phyloP scores from a whole-genome alignment of 164 flowering plant genomes.

The Euptelea pleiosperma region DNA sequence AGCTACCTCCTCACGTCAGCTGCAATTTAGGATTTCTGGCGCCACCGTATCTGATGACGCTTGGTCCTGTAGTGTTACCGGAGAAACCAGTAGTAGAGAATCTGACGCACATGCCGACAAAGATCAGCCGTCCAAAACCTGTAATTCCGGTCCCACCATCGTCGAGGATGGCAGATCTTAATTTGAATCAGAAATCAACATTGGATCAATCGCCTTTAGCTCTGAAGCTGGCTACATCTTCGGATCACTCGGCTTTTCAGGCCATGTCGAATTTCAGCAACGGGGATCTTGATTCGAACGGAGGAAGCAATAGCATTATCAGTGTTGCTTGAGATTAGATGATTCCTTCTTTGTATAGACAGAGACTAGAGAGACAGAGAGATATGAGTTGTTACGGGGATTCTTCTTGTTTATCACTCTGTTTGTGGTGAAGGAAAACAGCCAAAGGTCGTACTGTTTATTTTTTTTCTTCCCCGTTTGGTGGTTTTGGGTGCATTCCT shows the following conservation, averaged over 20 bases:
- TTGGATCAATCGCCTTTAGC: conserved; percentile 11
- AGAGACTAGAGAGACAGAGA: too few species aligned
- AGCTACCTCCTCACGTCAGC: background rate
- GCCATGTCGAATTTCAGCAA: conserved; percentile 11
- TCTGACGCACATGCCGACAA: background rate
- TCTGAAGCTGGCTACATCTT: conserved; percentile 12
- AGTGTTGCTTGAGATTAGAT: conserved; percentile 26
- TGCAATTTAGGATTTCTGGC: conserved; percentile 8
- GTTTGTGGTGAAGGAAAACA: conserved; percentile 5
- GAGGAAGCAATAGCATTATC: conserved; percentile 25
- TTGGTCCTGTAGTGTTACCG: background rate
- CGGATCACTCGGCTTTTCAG: conserved; percentile 27
- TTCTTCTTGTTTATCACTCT: background rate
- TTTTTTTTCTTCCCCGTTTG: background rate
- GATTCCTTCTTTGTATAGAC: conserved; percentile 4
- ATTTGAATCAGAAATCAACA: conserved; percentile 18
- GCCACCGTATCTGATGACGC: conserved; percentile 3
- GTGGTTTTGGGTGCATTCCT: conserved; percentile 5
- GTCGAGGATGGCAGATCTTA: conserved; percentile 21
- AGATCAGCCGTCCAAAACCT: conserved; percentile 24
- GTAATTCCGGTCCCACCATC: conserved; percentile 22
- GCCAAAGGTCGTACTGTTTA: background rate
- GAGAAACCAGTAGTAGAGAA: background rate
- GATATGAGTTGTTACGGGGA: too few species aligned
- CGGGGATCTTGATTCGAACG: conserved; percentile 25